Conservation (phyloP, 2,329 filamentous ascomycete genomes). For the Myriosclerotinia duriaeana region DNA sequence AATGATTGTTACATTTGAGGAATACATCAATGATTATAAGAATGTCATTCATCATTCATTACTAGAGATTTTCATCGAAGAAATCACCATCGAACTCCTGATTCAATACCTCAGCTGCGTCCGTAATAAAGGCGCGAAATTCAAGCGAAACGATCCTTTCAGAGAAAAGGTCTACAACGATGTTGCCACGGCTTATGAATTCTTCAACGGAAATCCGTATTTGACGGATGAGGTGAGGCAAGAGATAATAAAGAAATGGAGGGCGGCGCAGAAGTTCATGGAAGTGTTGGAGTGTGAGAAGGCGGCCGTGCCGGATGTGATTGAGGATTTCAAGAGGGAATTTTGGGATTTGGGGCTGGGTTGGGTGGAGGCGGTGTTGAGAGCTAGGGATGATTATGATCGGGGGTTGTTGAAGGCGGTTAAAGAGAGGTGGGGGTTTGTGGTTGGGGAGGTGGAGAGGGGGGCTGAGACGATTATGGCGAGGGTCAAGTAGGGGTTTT, state of each 20-base stretch:
- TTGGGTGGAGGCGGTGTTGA: slow-evolving; percentile 91
- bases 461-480: slow-evolving; percentile 93
- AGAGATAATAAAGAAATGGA: slow-evolving; percentile 87
- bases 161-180: slow-evolving; percentile 93
- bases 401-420: slow-evolving; percentile 82
- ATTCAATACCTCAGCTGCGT: slow-evolving; percentile 80
- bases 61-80: slow-evolving; percentile 88
- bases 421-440: slow-evolving; percentile 83
- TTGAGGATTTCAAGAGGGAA: slow-evolving; percentile 75
- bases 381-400: slow-evolving; percentile 90
- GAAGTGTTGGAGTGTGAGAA: slow-evolving; percentile 76
- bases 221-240: slow-evolving; percentile 67
- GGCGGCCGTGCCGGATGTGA: slow-evolving; percentile 70
- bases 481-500: slow-evolving; percentile 74
- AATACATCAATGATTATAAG: slow-evolving; percentile 88
- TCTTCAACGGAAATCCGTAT: slow-evolving; percentile 65
- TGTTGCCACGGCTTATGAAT: slow-evolving; percentile 83
- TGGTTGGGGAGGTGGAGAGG: slow-evolving; percentile 75
- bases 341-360: slow-evolving; percentile 95
- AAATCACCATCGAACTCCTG: slow-evolving; percentile 87
- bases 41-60: slow-evolving; percentile 82
- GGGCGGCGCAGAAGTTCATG: slow-evolving; percentile 82
- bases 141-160: slow-evolving; percentile 82
- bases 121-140: slow-evolving; percentile 86
- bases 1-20: slow-evolving; percentile 91